Evolutionary conservation across 2,329 filamentous ascomycete genomes (phyloP), one percentile per base, ranked within the genome.

Genomic region (Epichloe scottii): DNA sequence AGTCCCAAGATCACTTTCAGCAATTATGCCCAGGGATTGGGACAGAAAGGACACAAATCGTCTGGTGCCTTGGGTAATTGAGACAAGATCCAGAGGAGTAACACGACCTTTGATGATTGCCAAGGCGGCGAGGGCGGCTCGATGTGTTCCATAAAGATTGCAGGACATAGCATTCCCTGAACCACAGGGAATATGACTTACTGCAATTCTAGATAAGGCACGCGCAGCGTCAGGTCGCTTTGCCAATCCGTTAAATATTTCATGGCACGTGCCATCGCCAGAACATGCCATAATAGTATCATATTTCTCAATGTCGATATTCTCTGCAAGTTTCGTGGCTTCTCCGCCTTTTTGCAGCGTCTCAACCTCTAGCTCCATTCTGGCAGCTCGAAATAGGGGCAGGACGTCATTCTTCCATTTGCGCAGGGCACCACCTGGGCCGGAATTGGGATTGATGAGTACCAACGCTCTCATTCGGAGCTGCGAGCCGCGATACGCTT

Each of bases 111-210:
- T 98, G 61, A 96, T 79, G 45, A 96, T 82, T 23, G 82, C 84
- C 54, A 97, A 71, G 1, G 91, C 88, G 0, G 90, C 89, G 44
- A 87, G 66, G 53, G 82, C 86, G 8, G 86, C 78, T 56, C 79
- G 82, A 56, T 84, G 78, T 0, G 89, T 90, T 5, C 91, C 93
- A 57, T 88, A 89, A 45, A 94, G 70, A 65, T 96, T 97, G 71
- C 85, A 84, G 55, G 87, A 87, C 82, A 97, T 86, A 21, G 88
- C 93, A 66, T 98, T 98, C 5, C 93, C 93, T 47, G 87, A 93
- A 14, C 93, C 93, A 62, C 90, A 95, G 1, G 93, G 93, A 37
- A 98, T 76, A 62, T 95, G 88, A 21, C 83, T 84, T 2, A 98
- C 82, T 1, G 93, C 87, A 14, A 97, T 70, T 60, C 84, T 86